Evolutionary conservation across 2,329 filamentous ascomycete species (phyloP), one percentile per base, ranked within the genome.

Genomic region (Diplodia mutila): DNA sequence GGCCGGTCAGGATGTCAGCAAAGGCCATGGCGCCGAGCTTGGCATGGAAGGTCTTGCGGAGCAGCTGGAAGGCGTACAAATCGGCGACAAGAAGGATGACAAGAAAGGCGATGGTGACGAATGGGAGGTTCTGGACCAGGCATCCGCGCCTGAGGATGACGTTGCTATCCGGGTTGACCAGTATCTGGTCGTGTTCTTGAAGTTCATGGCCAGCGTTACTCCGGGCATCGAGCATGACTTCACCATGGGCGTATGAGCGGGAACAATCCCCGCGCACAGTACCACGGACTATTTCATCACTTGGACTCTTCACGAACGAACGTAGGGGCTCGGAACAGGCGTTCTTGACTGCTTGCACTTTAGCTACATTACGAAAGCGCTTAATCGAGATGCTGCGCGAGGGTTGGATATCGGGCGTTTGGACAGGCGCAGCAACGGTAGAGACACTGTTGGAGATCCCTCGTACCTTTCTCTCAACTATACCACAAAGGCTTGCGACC

Each of bases 181-280:
- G 80, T 95, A 95, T 75, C 84, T 95, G 32, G 90, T 95, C 16
- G 92, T 95, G 4, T 95, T 95, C 79, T 82, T 95, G 68, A 95
- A 95, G 86, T 91, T 91, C 76, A 84, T 85, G 82, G 83, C 83
- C 72, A 80, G 77, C 74, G 95, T 99, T 53, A 98, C 94, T 18
- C 95, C 95, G 6, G 94, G 94, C 57, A 98, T 99, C 79, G 94
- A 98, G 81, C 93, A 97, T 79, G 94, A 98, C 78, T 97, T 96
- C 79, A 98, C 94, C 0, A 97, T 97, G 93, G 92, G 93, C 6
- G 90, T 97, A 48, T 97, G 84, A 84, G 66, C 27, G 27, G n/a
- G 27, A 34, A 25, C 12, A 21, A 12, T 37, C 27, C 39, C 23
- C 32, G 12, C 29, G 34, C 42, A 39, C 25, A 48, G 18, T 21